Conservation (phyloP, 1,284 basidiomycete genomes). For the Albatrellus sp. region DNA sequence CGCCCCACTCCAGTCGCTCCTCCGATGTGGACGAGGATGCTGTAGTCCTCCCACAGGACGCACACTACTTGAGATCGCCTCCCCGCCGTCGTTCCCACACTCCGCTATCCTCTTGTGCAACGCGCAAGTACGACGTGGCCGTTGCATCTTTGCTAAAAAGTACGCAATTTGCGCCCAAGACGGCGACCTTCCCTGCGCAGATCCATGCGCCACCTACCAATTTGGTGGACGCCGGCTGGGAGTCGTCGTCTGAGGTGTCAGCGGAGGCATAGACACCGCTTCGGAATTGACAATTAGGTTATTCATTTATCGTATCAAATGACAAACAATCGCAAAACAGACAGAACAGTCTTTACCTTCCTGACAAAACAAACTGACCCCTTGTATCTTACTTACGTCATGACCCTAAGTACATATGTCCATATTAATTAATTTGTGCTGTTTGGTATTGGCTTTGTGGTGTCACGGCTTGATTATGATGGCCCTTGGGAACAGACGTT, state of each 20-base stretch:
- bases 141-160: conserved; percentile 1
- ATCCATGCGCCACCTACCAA: conserved; percentile 3
- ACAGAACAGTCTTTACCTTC: too few species aligned
- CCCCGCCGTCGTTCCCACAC: too few species aligned
- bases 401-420: not conserved
- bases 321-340: too few species aligned
- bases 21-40: too few species aligned
- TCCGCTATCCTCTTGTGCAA: too few species aligned
- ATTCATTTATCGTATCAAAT: not conserved
- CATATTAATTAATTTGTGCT: not conserved
- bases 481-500: too few species aligned
- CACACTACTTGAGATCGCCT: too few species aligned
- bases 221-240: conserved; percentile 9
- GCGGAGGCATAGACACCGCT: not conserved
- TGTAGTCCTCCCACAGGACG: too few species aligned
- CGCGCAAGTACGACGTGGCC: not conserved
- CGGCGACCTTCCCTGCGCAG: conserved; percentile 7
- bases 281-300: conserved; percentile 4
- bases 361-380: not conserved
- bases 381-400: conserved; percentile 2
- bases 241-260: conserved; percentile 6
- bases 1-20: not conserved
- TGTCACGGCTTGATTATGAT: too few species aligned
- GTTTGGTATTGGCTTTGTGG: not conserved
- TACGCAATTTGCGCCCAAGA: not conserved